Percentiles rank a stretch among this genome's conserved stretches.
phyloP scores from a whole-genome alignment of 2,329 filamentous ascomycete genomes.

The Westerdykella ornata region DNA sequence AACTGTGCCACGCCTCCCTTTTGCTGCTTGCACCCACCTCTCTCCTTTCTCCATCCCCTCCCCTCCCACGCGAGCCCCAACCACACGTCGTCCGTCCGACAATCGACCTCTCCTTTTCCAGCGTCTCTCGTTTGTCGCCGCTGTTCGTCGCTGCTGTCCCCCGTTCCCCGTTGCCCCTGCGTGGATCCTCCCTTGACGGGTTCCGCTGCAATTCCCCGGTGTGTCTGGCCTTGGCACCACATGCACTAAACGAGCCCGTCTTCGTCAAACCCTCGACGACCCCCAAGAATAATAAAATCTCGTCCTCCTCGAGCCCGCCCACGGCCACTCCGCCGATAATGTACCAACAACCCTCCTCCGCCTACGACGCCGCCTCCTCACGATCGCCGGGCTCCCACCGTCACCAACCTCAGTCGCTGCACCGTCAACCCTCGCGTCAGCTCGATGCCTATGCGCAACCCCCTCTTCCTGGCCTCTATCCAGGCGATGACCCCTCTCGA shows the following conservation, averaged over 20 bases:
- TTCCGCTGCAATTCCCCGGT: constrained; percentile 11
- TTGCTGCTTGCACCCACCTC: constrained; percentile 11
- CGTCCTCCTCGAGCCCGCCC: constrained; percentile 11
- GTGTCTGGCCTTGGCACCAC: constrained; percentile 17
- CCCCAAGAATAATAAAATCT: constrained; percentile 13
- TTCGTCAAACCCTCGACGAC: constrained; percentile 10
- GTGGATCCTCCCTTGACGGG: constrained; percentile 2
- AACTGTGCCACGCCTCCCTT: constrained; percentile 1
- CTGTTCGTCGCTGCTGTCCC: background rate
- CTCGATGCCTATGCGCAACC: constrained; percentile 68
- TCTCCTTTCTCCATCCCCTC: constrained; percentile 8
- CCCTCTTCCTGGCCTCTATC: constrained; percentile 58
- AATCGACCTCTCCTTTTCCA: too few species aligned
- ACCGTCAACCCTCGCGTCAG: constrained; percentile 67
- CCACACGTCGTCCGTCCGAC: too few species aligned
- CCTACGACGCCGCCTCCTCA: constrained; percentile 42
- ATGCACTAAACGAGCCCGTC: constrained; percentile 19
- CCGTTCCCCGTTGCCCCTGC: constrained; percentile 1
- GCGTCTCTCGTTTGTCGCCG: too few species aligned
- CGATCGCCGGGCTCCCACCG: constrained; percentile 71
- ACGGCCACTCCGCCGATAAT: constrained; percentile 20
- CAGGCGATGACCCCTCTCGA: constrained; percentile 57
- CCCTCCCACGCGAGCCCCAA: too few species aligned
- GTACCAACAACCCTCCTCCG: constrained; percentile 18
- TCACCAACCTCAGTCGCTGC: constrained; percentile 56